A percentile compares a stretch with the other conserved stretches of the same genome.
Conservation (phyloP, 192 early-diverging fungal genomes). For the Backusella luteola region DNA sequence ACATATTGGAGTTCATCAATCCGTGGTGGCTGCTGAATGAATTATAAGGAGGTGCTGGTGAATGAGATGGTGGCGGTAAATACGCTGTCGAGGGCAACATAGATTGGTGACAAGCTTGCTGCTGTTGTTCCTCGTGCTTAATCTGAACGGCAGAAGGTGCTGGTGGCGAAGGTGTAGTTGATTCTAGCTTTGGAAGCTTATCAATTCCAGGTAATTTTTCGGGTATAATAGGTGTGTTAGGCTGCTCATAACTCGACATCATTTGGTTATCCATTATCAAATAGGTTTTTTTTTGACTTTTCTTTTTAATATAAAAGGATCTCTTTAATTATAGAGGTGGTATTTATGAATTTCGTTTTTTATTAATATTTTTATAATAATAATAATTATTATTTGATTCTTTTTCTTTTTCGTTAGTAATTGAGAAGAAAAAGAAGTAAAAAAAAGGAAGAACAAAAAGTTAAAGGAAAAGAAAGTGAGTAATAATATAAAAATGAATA, state of each 20-base stretch:
- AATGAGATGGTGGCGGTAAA: conserved; percentile 21
- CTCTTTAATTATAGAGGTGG: neutral
- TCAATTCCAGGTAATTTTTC: conserved; percentile 36
- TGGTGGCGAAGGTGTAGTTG: conserved; percentile 15
- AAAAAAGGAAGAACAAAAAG: neutral
- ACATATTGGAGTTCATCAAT: neutral
- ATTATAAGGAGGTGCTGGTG: conserved; percentile 8
- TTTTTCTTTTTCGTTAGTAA: neutral
- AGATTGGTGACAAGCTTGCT: neutral
- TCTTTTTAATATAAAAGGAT: neutral
- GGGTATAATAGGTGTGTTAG: conserved; percentile 17
- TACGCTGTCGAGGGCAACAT: conserved; percentile 24
- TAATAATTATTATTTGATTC: neutral
- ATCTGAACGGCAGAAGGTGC: neutral
- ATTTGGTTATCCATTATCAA: neutral
- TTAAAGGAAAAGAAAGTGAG: neutral
- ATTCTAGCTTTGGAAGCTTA: conserved; percentile 21
- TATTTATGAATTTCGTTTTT: neutral
- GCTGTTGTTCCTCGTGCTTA: neutral
- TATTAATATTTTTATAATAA: neutral
- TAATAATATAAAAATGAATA: neutral
- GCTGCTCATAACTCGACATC: conserved; percentile 25
- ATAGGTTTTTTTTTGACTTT: neutral
- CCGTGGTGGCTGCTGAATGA: neutral
- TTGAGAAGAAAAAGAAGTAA: neutral